phyloP scores from a whole-genome alignment of 2,329 filamentous ascomycete genomes.

The Clarireedia monteithiana region DNA sequence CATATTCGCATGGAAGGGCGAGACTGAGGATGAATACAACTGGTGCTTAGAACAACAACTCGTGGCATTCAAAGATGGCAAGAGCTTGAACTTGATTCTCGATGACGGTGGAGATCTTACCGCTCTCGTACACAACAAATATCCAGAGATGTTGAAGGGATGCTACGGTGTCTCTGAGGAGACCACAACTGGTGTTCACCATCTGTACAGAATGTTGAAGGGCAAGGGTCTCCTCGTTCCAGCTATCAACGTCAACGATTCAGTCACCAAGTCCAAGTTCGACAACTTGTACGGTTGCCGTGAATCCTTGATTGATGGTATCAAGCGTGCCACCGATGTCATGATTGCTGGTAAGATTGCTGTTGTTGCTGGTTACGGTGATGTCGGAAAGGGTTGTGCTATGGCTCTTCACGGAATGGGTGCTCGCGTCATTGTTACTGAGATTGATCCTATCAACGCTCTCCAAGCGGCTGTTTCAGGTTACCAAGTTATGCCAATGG shows the following conservation, averaged over 20 bases:
- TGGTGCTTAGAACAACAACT: slow-evolving; percentile 99
- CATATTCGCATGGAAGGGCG: slow-evolving; percentile 68
- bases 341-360: slow-evolving; percentile 99
- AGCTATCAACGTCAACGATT: slow-evolving; percentile 99
- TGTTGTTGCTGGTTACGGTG: slow-evolving; percentile 95
- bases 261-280: slow-evolving; percentile 99
- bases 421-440: slow-evolving; percentile 91
- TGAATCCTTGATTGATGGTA: slow-evolving; percentile 96
- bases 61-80: slow-evolving; percentile 88
- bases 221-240: slow-evolving; percentile 82
- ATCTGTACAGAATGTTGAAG: slow-evolving; percentile 98
- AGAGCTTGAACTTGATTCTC: slow-evolving; percentile 97
- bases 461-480: slow-evolving; percentile 97
- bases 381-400: slow-evolving; percentile 98
- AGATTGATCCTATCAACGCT: slow-evolving; percentile 99
- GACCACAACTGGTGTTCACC: slow-evolving; percentile 99
- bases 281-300: slow-evolving; percentile 99
- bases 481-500: slow-evolving; percentile 96
- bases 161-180: slow-evolving; percentile 99
- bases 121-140: slow-evolving; percentile 92
- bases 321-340: slow-evolving; percentile 99
- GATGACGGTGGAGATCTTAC: slow-evolving; percentile 98
- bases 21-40: slow-evolving; percentile 99
- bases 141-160: slow-evolving; percentile 95
- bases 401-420: slow-evolving; percentile 95